Percentiles rank a stretch among this genome's conserved stretches.
Conservation (phyloP, 148 eudicot species). For the Agrostemma githago region DNA sequence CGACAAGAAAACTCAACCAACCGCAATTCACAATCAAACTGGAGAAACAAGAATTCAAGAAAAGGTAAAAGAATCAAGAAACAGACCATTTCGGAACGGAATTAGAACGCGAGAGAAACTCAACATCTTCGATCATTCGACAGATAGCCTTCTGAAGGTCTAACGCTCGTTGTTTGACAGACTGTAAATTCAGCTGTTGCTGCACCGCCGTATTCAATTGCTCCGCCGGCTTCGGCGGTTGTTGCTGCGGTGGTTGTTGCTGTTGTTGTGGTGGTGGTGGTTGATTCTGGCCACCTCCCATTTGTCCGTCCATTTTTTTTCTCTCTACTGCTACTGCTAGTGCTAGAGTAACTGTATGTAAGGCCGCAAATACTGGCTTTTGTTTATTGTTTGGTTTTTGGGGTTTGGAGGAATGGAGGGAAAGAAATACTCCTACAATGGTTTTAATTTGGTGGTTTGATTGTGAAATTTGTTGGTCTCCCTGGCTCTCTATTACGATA, state of each 20-base stretch:
- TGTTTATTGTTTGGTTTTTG: no score
- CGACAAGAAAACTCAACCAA: background rate
- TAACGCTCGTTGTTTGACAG: slow-evolving; percentile 73
- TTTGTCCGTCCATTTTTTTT: slow-evolving; percentile 17
- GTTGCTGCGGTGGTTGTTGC: slow-evolving; percentile 34
- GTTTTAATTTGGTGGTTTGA: no score
- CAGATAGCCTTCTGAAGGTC: slow-evolving; percentile 72
- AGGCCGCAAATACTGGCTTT: no score
- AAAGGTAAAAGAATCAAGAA: background rate
- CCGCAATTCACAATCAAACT: background rate
- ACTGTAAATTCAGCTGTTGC: slow-evolving; percentile 80
- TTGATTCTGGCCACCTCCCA: slow-evolving; percentile 13
- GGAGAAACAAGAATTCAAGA: background rate
- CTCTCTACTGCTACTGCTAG: background rate
- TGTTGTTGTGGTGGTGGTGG: slow-evolving; percentile 36
- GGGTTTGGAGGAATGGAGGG: background rate
- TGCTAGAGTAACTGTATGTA: background rate
- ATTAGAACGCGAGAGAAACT: slow-evolving; percentile 60
- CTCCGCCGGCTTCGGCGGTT: slow-evolving; percentile 45
- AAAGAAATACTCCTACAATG: background rate
- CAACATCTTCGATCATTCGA: slow-evolving; percentile 81
- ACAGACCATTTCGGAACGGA: slow-evolving; percentile 69
- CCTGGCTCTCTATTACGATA: no score
- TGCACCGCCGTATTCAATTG: slow-evolving; percentile 58
- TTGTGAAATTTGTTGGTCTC: no score